Conservation (phyloP, 169 alveolate genomes). For the Cryptosporidium xiaoi region DNA sequence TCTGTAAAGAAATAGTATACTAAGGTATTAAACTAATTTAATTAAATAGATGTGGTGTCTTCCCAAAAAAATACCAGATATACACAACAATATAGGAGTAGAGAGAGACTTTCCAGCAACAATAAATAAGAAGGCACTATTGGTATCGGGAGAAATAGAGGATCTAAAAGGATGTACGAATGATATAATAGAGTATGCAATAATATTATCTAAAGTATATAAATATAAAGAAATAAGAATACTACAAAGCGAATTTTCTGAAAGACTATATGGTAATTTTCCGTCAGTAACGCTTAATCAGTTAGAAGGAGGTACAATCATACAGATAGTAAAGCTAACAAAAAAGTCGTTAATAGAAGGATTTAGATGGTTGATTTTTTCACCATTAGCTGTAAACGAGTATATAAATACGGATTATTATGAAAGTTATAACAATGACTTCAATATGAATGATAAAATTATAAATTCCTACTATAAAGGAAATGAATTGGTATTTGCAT, state of each 20-base stretch:
- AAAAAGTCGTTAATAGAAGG: conserved; percentile 61
- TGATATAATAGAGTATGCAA: conserved; percentile 63
- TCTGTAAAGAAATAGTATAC: too few relatives aligned
- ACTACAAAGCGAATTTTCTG: conserved; percentile 33
- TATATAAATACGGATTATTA: neutral
- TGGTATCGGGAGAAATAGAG: conserved; percentile 54
- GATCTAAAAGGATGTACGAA: conserved; percentile 61
- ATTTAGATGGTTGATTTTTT: conserved; percentile 47
- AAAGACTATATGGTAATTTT: conserved; percentile 54
- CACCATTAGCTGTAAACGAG: neutral
- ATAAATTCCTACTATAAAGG: neutral
- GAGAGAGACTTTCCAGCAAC: too few relatives aligned
- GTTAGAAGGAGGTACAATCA: conserved; percentile 38
- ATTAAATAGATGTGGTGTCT: conserved; percentile 19
- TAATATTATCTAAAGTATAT: conserved; percentile 37
- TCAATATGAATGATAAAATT: neutral
- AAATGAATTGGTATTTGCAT: conserved; percentile 12
- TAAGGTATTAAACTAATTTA: too few relatives aligned
- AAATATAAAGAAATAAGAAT: conserved; percentile 55
- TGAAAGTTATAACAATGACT: neutral
- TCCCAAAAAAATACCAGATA: neutral
- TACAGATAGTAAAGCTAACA: conserved; percentile 43
- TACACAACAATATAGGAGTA: neutral
- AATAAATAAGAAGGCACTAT: conserved; percentile 38
- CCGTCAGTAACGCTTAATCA: conserved; percentile 18